These are phyloP conservation scores for Fusarium irregulare DNA, from an alignment of 2,329 filamentous ascomycete genomes.

Conservation along the genomic window DNA sequence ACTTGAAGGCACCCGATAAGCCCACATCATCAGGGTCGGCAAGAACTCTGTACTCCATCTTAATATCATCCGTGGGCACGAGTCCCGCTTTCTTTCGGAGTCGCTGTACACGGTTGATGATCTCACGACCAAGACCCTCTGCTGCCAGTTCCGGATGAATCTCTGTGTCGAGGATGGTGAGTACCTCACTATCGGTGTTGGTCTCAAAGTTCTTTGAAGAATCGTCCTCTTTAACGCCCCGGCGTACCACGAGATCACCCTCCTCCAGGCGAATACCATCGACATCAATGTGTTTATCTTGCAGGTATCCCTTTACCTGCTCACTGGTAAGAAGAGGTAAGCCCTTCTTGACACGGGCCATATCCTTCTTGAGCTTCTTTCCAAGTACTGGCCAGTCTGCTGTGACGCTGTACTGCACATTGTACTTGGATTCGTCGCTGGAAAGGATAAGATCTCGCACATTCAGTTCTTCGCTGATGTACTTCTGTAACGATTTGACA, in stretches of 20 bases:
- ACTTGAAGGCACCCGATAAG: constrained; percentile 74
- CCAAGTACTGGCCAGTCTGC: constrained; percentile 95
- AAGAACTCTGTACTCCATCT: constrained; percentile 90
- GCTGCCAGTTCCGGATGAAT: constrained; percentile 86
- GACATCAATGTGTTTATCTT: constrained; percentile 79
- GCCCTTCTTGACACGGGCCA: constrained; percentile 89
- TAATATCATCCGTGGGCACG: constrained; percentile 91
- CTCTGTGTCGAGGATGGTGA: constrained; percentile 88
- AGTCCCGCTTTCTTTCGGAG: constrained; percentile 94
- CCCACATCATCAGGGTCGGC: constrained; percentile 82
- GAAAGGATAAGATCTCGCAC: constrained; percentile 86
- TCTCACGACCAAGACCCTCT: constrained; percentile 89
- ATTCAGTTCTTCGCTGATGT: constrained; percentile 93
- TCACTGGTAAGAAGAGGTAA: constrained; percentile 81
- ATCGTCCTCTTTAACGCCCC: constrained; percentile 79
- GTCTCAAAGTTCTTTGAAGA: constrained; percentile 81
- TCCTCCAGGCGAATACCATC: constrained; percentile 86
- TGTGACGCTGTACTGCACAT: constrained; percentile 88
- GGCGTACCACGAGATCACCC: constrained; percentile 82
- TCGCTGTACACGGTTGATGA: constrained; percentile 92
- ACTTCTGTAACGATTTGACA: constrained; percentile 84
- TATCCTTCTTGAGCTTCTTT: constrained; percentile 97
- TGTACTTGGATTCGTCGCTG: constrained; percentile 88
- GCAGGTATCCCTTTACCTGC: constrained; percentile 82
- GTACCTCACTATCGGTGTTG: constrained; percentile 88